These are phyloP conservation scores for Cystobasidium sp. DNA, from an alignment of 1,284 basidiomycete genomes.

Conservation along the genomic window DNA sequence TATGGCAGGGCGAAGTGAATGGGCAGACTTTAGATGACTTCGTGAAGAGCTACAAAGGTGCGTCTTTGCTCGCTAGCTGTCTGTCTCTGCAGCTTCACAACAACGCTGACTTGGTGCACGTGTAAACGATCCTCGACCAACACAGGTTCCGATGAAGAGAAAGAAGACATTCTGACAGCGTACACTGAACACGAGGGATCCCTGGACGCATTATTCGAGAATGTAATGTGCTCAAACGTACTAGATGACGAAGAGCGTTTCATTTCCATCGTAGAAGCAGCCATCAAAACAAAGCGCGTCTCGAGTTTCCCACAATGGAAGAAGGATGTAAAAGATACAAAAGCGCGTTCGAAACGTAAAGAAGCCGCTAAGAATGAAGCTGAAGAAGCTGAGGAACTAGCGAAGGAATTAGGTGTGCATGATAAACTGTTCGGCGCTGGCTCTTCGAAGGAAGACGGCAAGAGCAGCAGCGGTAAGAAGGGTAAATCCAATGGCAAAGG, in stretches of 20 bases:
- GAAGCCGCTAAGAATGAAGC: constrained; percentile 69
- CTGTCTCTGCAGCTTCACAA: not conserved
- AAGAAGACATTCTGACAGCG: constrained; percentile 73
- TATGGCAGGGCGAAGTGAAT: constrained; percentile 75
- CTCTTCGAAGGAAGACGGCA: constrained; percentile 60
- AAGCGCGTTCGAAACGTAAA: constrained; percentile 68
- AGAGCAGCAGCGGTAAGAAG: constrained; percentile 61
- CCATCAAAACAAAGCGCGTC: constrained; percentile 69
- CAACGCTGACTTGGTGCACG: not conserved
- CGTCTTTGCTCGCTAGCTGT: constrained; percentile 38
- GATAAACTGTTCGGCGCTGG: constrained; percentile 91
- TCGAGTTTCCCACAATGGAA: constrained; percentile 69
- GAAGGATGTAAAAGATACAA: constrained; percentile 71
- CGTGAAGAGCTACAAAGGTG: constrained; percentile 89
- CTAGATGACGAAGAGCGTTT: constrained; percentile 79
- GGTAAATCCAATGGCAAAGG: constrained; percentile 67
- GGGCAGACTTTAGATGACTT: constrained; percentile 82
- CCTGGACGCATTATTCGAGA: constrained; percentile 75
- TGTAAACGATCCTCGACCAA: not conserved
- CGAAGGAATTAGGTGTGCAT: constrained; percentile 88
- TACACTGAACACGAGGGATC: constrained; percentile 72
- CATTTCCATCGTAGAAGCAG: constrained; percentile 68
- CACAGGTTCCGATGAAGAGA: constrained; percentile 80
- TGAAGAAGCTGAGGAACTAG: constrained; percentile 78
- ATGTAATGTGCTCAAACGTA: constrained; percentile 79